Evolutionary conservation across 139 green algal genomes (phyloP), one percentile per base, ranked within the genome.

Genomic region (Volvox reticuliferus): DNA sequence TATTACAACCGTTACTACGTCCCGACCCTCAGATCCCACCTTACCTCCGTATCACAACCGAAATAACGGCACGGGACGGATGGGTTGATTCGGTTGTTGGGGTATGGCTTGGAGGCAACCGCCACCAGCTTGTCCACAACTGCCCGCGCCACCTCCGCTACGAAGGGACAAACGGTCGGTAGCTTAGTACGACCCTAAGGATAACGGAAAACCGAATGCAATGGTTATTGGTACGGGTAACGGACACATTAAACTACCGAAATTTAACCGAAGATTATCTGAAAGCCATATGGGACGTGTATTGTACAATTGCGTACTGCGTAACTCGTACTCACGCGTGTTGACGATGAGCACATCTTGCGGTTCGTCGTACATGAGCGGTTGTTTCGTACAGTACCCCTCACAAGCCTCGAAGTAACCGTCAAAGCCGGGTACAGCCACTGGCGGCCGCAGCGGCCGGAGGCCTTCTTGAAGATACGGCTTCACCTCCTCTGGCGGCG

Each of bases 31-130:
- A 2, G 26, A n/a, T 32, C 26, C 71, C 22, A 35, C 22, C 71
- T 35, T 30, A 99, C 97, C 95, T 99, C 97, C 30, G 97, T 99
- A 92, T 99, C 97, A 92, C 97, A 99, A 0, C 95, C 97, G 95
- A 98, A 98, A 92, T 94, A 95, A 36, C 87, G 86, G 78, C 33
- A 85, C 0, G 33, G 21, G 30, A 91, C 82, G 24, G 37, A 17
- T 26, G 84, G 65, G 78, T 82, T 84, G 79, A 1, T 78, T 30
- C 61, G 55, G 32, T 79, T 55, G 55, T 55, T 50, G 50, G 73
- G 83, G 73, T 88, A 87, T 37, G 77, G 90, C 30, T 1, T 28
- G 19, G 12, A 17, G 5, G 55, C 76, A 9, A 50, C 21, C 3
- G 87, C 19, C 82, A 86, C 33, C 19, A 90, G 82, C 65, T 21